Evolutionary conservation across 805 yeast species (phyloP).

Genomic region (Nakazawaea holstii): DNA sequence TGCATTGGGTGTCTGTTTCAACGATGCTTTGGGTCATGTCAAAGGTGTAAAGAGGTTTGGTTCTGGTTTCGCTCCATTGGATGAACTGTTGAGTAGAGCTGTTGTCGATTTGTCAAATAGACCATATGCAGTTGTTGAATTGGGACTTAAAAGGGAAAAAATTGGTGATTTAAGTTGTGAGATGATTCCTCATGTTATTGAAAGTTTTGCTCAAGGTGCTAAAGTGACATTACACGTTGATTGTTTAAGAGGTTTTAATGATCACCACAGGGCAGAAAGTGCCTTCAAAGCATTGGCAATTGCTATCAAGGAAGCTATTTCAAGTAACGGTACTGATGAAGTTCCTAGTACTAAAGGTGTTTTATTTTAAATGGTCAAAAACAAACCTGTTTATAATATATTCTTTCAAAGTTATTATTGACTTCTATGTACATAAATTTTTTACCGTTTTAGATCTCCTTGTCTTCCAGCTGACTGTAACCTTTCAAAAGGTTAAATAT

Average conservation of each 20-base stretch:
- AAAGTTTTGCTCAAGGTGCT: constrained; percentile 91
- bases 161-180: constrained; percentile 90
- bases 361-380: too few relatives aligned
- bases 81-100: constrained; percentile 92
- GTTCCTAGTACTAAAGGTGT: constrained; percentile 98
- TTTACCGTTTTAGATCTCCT: constrained; percentile 1
- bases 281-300: constrained; percentile 96
- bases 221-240: constrained; percentile 91
- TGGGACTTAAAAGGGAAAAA: constrained; percentile 88
- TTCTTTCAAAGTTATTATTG: too few relatives aligned
- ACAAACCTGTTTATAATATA: constrained; percentile 22
- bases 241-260: constrained; percentile 88
- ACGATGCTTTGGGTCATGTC: constrained; percentile 82
- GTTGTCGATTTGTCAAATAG: constrained; percentile 94
- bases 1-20: constrained; percentile 85
- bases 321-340: constrained; percentile 80
- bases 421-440: constrained; percentile 1
- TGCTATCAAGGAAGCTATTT: constrained; percentile 81
- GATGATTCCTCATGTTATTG: constrained; percentile 97
- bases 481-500: constrained; percentile 6
- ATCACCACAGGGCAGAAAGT: constrained; percentile 93
- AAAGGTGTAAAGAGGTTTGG: constrained; percentile 93
- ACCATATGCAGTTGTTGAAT: constrained; percentile 85
- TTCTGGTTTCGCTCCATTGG: constrained; percentile 88
- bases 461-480: neutral